A percentile compares a stretch with the other conserved stretches of the same genome.
phyloP scores from a whole-genome alignment of 768 basidiomycete genomes.

The Leccinum fibrillosum region DNA sequence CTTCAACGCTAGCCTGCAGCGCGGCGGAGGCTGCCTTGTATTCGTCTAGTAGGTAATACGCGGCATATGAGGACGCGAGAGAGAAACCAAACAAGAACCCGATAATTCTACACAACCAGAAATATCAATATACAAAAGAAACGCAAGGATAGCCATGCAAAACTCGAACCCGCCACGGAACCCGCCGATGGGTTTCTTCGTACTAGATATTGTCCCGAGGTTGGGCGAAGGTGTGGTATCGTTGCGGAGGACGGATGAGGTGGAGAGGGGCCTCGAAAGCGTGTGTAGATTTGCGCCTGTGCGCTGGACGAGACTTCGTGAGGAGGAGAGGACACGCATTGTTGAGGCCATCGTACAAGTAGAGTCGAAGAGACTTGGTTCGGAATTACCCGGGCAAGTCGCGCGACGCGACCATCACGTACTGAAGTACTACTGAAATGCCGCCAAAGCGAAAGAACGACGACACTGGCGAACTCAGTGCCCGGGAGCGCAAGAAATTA shows the following conservation, averaged over 20 bases:
- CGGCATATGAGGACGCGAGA: constrained; percentile 79
- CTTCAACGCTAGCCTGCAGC: constrained; percentile 83
- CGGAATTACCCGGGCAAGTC: constrained; percentile 24
- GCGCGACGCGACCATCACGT: not conserved
- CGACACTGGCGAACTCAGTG: constrained; percentile 26
- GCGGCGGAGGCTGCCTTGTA: constrained; percentile 87
- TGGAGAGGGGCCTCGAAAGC: constrained; percentile 40
- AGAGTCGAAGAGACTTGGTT: not conserved
- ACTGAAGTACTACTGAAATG: constrained; percentile 27
- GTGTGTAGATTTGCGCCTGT: not conserved
- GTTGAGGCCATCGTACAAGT: constrained; percentile 35
- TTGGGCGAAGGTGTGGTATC: constrained; percentile 42
- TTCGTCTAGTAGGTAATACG: constrained; percentile 87
- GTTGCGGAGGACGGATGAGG: constrained; percentile 41
- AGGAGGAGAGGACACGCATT: constrained; percentile 27
- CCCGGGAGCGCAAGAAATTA: constrained; percentile 65
- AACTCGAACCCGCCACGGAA: constrained; percentile 58
- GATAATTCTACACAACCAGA: constrained; percentile 50
- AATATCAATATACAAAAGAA: not conserved
- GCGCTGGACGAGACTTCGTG: constrained; percentile 14
- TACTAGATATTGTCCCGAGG: constrained; percentile 50
- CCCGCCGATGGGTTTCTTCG: constrained; percentile 75
- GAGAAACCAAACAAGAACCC: constrained; percentile 91
- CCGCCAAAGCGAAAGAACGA: constrained; percentile 40
- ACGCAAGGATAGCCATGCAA: constrained; percentile 4